These are phyloP conservation scores for Metrosideros polymorpha DNA, from an alignment of 441 rosid genomes.

Conservation along the genomic window DNA sequence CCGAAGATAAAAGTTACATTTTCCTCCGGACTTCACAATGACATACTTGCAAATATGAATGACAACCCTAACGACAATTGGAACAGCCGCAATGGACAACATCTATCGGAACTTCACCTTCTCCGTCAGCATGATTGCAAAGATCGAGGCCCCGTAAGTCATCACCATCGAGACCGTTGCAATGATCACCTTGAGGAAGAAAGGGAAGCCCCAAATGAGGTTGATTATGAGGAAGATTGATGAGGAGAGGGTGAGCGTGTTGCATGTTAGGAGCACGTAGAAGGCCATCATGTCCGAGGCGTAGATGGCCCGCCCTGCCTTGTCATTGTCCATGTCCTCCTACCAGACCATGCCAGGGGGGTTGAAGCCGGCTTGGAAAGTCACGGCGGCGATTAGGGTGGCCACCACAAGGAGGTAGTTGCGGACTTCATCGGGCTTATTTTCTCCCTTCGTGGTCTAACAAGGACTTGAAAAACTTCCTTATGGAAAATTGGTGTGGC, in stretches of 20 bases:
- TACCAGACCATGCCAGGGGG: slow-evolving; percentile 10
- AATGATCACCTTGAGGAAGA: neutral
- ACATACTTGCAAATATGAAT: neutral
- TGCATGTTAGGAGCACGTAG: neutral
- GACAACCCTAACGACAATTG: neutral
- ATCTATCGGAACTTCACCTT: neutral
- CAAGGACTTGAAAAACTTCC: neutral
- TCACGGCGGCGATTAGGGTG: neutral
- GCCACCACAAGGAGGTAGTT: neutral
- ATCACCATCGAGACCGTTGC: neutral
- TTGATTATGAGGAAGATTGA: neutral
- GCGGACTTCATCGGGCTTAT: neutral
- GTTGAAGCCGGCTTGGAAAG: slow-evolving; percentile 9
- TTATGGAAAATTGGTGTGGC: neutral
- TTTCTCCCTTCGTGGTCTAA: neutral
- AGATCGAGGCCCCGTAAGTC: neutral
- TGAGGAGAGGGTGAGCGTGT: neutral
- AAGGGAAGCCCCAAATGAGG: neutral
- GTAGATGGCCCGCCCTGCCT: neutral
- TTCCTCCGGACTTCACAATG: neutral
- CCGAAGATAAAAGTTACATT: neutral
- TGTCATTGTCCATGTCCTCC: neutral
- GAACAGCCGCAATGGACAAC: fast-evolving
- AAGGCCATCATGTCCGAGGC: neutral
- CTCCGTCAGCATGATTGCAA: neutral